Conservation (phyloP, 1,284 basidiomycete species). For the Ceratobasidium sp. region DNA sequence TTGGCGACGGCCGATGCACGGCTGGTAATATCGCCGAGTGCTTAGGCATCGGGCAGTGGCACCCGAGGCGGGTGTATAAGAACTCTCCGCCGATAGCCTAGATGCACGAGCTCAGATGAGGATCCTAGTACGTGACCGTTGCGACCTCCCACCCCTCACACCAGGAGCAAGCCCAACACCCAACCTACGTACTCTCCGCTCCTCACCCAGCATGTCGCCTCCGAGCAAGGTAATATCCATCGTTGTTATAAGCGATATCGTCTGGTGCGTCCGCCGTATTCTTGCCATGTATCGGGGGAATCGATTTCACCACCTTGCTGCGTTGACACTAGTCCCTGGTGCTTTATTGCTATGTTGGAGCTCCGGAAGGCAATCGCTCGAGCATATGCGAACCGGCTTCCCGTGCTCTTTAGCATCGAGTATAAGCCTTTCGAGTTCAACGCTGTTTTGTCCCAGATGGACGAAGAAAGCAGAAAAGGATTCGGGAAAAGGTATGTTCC, state of each 20-base stretch:
- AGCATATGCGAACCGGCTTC: conserved; percentile 64
- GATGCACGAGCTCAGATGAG: conserved; percentile 3
- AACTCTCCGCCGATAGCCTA: background rate
- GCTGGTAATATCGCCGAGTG: conserved; percentile 1
- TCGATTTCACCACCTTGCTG: background rate
- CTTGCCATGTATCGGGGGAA: background rate
- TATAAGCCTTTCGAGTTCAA: conserved; percentile 76
- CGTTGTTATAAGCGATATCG: conserved; percentile 15
- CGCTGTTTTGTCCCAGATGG: conserved; percentile 55
- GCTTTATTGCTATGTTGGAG: conserved; percentile 52
- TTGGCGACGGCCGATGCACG: background rate
- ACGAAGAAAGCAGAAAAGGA: conserved; percentile 45
- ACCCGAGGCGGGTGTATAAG: conserved; percentile 23
- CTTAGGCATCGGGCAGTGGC: conserved; percentile 2
- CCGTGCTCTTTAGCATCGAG: conserved; percentile 70
- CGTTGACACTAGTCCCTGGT: conserved; percentile 23
- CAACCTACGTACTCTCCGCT: background rate
- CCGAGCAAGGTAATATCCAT: background rate
- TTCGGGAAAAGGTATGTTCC: conserved; percentile 52
- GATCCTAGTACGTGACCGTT: too few relatives aligned
- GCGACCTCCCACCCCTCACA: conserved; percentile 8
- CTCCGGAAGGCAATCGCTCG: conserved; percentile 66
- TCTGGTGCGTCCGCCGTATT: background rate
- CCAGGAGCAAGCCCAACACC: background rate
- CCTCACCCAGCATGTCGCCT: background rate